A percentile compares a stretch with the other conserved stretches of the same genome.
These are phyloP conservation scores for Amphibolis antarctica DNA, from an alignment of 106 monocot genomes.

Conservation along the genomic window DNA sequence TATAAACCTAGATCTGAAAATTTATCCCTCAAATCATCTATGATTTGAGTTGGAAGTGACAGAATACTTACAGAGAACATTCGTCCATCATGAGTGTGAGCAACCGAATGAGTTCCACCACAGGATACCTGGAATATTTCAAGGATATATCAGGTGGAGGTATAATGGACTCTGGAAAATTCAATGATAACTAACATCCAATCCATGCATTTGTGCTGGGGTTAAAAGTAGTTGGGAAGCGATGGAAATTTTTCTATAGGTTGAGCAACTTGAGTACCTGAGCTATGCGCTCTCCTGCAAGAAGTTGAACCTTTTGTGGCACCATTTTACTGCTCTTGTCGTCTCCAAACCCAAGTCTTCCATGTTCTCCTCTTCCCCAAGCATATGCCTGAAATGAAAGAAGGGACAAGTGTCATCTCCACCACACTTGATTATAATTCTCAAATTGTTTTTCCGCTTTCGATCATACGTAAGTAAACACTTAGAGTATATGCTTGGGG, in stretches of 20 bases:
- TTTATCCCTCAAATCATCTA: neutral
- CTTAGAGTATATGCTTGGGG: too few relatives aligned
- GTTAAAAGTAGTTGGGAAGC: too few relatives aligned
- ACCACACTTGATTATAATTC: too few relatives aligned
- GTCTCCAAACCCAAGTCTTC: conserved; percentile 98
- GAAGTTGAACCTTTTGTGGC: conserved; percentile 85
- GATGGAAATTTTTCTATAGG: too few relatives aligned
- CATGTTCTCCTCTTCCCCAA: conserved; percentile 99
- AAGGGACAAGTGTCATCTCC: neutral
- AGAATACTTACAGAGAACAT: conserved; percentile 82
- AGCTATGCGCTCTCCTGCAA: conserved; percentile 64
- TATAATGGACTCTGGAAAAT: too few relatives aligned
- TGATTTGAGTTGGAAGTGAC: neutral
- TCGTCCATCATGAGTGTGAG: conserved; percentile 72
- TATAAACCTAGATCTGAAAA: neutral
- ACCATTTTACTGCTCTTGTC: conserved; percentile 99
- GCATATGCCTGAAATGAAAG: conserved; percentile 66
- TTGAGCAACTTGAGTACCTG: conserved; percentile 34
- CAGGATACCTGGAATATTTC: conserved; percentile 58
- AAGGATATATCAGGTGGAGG: neutral
- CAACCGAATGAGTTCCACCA: conserved; percentile 97
- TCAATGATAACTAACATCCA: too few relatives aligned
- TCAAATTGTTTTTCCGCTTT: too few relatives aligned
- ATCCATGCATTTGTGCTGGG: too few relatives aligned
- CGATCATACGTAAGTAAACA: too few relatives aligned